These are phyloP conservation scores for Isatis tinctoria DNA, from an alignment of 345 rosid species.

Conservation along the genomic window DNA sequence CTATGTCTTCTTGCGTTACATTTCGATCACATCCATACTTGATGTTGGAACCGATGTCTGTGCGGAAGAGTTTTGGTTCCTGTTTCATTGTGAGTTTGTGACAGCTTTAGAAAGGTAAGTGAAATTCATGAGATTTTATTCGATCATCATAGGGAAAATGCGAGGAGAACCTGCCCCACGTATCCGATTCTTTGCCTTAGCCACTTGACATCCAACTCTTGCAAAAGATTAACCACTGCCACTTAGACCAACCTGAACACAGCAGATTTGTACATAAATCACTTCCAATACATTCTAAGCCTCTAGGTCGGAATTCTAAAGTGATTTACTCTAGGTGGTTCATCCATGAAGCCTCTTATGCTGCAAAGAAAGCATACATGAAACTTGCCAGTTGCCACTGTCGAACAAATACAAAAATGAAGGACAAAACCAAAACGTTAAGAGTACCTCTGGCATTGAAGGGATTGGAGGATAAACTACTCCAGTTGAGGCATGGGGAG, in stretches of 20 bases:
- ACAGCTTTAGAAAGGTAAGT: background rate
- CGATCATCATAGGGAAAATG: background rate
- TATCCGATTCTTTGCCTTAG: constrained; percentile 80
- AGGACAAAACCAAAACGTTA: background rate
- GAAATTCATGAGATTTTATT: background rate
- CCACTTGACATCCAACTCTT: constrained; percentile 86
- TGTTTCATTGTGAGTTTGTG: constrained; percentile 19
- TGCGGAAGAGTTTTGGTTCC: constrained; percentile 96
- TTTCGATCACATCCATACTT: constrained; percentile 72
- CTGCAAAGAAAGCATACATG: constrained; percentile 41
- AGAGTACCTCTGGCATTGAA: constrained; percentile 59
- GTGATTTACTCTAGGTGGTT: constrained; percentile 1
- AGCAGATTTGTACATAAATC: constrained; percentile 9
- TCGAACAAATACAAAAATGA: background rate
- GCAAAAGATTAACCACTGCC: constrained; percentile 89
- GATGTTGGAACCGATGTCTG: constrained; percentile 82
- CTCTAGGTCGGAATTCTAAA: constrained; percentile 10
- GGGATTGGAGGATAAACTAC: constrained; percentile 58
- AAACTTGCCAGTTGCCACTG: constrained; percentile 11
- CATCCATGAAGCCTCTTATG: no score
- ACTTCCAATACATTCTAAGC: background rate
- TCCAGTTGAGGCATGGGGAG: constrained; percentile 48
- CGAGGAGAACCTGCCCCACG: constrained; percentile 75
- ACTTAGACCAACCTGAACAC: constrained; percentile 86
- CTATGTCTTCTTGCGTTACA: constrained; percentile 66